phyloP scores from a whole-genome alignment of 768 basidiomycete species.

The Agrocybe pediades region DNA sequence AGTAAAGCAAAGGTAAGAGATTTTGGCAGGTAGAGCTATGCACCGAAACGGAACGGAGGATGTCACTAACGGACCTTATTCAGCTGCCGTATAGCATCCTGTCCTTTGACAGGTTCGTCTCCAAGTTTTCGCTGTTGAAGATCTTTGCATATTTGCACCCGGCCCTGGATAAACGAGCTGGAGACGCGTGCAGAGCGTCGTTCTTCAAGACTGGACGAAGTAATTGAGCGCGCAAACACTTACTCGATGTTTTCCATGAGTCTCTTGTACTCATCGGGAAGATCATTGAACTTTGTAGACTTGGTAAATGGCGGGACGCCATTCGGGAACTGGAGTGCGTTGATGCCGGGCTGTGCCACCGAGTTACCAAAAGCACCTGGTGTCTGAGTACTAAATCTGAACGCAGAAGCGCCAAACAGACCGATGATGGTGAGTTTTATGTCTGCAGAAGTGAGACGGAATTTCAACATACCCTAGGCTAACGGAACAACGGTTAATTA shows the following conservation, averaged over 20 bases:
- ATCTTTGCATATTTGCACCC: slow-evolving; percentile 79
- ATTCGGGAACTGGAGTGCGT: slow-evolving; percentile 5
- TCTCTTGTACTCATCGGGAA: slow-evolving; percentile 69
- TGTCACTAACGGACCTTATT: slow-evolving; percentile 54
- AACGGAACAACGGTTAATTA: background rate
- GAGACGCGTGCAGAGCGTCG: slow-evolving; percentile 10
- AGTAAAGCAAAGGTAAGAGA: background rate
- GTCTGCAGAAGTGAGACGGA: background rate
- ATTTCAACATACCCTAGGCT: slow-evolving; percentile 18
- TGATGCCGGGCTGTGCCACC: slow-evolving; percentile 18
- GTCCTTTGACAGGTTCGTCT: slow-evolving; percentile 72
- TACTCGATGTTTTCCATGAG: slow-evolving; percentile 75
- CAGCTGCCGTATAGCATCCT: slow-evolving; percentile 64
- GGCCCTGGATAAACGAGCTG: slow-evolving; percentile 74
- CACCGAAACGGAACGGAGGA: background rate
- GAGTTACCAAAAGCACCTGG: background rate
- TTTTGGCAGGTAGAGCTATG: background rate
- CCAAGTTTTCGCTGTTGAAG: slow-evolving; percentile 76
- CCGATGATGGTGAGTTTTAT: background rate
- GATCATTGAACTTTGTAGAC: slow-evolving; percentile 80
- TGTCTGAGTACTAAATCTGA: slow-evolving; percentile 1
- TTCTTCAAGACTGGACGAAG: background rate
- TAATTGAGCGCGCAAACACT: slow-evolving; percentile 20
- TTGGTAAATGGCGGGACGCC: slow-evolving; percentile 47
- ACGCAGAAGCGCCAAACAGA: too few species aligned